phyloP scores from a whole-genome alignment of 2,329 filamentous ascomycete species.

The Colletotrichum kahawae region DNA sequence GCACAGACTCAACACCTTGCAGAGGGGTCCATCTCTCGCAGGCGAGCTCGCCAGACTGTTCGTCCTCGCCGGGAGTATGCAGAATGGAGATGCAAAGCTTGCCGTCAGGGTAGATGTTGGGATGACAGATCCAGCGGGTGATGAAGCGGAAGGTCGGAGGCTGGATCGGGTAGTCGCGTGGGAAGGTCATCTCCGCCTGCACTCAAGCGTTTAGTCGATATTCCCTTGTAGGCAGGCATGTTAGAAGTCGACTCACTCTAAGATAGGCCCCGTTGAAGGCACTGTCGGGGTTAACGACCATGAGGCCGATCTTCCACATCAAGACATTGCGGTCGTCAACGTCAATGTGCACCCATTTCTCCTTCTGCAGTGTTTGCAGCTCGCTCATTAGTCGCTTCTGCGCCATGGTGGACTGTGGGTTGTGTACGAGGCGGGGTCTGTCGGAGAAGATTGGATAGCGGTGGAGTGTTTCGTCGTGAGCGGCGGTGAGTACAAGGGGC shows the following conservation, averaged over 20 bases:
- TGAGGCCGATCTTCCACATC: slow-evolving; percentile 85
- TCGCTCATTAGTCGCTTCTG: slow-evolving; percentile 89
- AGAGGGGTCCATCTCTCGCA: slow-evolving; percentile 94
- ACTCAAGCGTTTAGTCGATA: neutral
- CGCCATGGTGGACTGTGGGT: slow-evolving; percentile 39
- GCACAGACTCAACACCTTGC: slow-evolving; percentile 91
- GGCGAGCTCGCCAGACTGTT: slow-evolving; percentile 88
- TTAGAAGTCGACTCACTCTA: slow-evolving; percentile 51
- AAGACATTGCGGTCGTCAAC: slow-evolving; percentile 85
- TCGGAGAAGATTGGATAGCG: neutral
- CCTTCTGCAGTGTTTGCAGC: slow-evolving; percentile 79
- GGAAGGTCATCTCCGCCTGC: slow-evolving; percentile 84
- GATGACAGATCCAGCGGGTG: slow-evolving; percentile 78
- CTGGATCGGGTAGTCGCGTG: slow-evolving; percentile 85
- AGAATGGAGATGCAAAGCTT: slow-evolving; percentile 96
- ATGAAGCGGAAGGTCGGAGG: slow-evolving; percentile 90
- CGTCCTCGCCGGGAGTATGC: slow-evolving; percentile 88
- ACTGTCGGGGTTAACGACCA: slow-evolving; percentile 92
- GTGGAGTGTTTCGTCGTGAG: neutral
- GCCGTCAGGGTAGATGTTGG: slow-evolving; percentile 92
- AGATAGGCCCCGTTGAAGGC: slow-evolving; percentile 94
- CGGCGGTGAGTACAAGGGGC: neutral
- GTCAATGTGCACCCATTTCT: slow-evolving; percentile 93
- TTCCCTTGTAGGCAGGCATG: neutral
- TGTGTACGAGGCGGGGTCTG: neutral